These are phyloP conservation scores for Rhexocercosporidium sp. DNA, from an alignment of 2,329 filamentous ascomycete species.

Conservation along the genomic window DNA sequence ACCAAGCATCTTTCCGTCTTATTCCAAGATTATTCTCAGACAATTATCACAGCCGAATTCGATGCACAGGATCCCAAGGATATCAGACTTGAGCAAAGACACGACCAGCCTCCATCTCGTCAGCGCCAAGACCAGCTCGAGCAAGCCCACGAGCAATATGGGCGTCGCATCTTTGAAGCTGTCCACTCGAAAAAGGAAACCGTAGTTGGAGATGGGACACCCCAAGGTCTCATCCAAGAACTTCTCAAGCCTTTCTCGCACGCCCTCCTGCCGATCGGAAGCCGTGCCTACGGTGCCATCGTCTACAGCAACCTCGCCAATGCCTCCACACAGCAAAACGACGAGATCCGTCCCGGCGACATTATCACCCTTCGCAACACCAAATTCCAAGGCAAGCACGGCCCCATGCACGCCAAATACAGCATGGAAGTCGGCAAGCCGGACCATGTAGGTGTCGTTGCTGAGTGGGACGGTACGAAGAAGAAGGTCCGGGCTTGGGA, in stretches of 20 bases:
- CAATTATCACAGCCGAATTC: constrained; percentile 80
- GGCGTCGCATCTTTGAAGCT: constrained; percentile 75
- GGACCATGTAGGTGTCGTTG: constrained; percentile 86
- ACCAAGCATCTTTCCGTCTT: constrained; percentile 86
- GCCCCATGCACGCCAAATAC: constrained; percentile 95
- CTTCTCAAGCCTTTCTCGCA: constrained; percentile 75
- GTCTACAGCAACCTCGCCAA: constrained; percentile 97
- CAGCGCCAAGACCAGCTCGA: constrained; percentile 95
- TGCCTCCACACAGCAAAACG: constrained; percentile 84
- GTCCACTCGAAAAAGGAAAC: constrained; percentile 76
- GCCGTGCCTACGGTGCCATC: constrained; percentile 84
- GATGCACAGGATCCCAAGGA: constrained; percentile 76
- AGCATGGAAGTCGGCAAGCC: constrained; percentile 83
- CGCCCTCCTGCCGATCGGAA: constrained; percentile 84
- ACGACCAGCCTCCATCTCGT: constrained; percentile 80
- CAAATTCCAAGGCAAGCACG: constrained; percentile 93
- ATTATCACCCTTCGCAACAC: constrained; percentile 93
- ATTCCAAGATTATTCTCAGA: constrained; percentile 96
- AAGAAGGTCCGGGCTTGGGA: constrained; percentile 97
- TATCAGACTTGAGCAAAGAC: constrained; percentile 80
- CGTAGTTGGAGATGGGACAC: constrained; percentile 83
- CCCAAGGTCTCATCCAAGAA: constrained; percentile 77
- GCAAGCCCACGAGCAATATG: constrained; percentile 80
- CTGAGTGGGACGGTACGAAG: constrained; percentile 98
- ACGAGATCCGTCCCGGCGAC: constrained; percentile 92